phyloP scores from a whole-genome alignment of 352 stramenopile species.

The Pythium graminicola region DNA sequence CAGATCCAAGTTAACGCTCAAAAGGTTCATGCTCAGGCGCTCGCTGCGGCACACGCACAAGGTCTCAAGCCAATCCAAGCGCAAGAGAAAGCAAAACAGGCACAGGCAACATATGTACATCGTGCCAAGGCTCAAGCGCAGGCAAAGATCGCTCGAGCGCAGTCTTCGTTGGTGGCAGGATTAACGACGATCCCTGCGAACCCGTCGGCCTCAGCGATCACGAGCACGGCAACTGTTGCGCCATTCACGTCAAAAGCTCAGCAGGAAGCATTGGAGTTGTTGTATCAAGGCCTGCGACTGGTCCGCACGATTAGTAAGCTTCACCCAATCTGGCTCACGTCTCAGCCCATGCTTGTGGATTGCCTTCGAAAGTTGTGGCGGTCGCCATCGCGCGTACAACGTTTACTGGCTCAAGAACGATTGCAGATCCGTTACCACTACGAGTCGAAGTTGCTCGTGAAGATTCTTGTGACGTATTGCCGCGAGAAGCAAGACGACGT shows the following conservation, averaged over 20 bases:
- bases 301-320: constrained; percentile 89
- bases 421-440: constrained; percentile 89
- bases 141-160: constrained; percentile 75
- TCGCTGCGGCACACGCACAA: constrained; percentile 78
- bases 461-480: constrained; percentile 94
- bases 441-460: constrained; percentile 94
- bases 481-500: constrained; percentile 90
- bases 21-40: constrained; percentile 84
- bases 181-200: constrained; percentile 16
- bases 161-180: constrained; percentile 45
- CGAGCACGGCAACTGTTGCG: not conserved
- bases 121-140: constrained; percentile 82
- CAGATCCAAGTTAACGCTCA: constrained; percentile 88
- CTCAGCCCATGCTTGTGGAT: constrained; percentile 86
- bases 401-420: constrained; percentile 60
- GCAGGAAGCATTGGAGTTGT: constrained; percentile 89
- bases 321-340: constrained; percentile 85
- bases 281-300: constrained; percentile 92
- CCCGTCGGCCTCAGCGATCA: not conserved
- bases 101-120: constrained; percentile 82
- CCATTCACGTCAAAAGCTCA: constrained; percentile 74
- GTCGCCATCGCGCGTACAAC: constrained; percentile 72
- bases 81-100: constrained; percentile 88
- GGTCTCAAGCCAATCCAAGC: constrained; percentile 81
- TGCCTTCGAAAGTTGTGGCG: constrained; percentile 94